Base-by-base conservation (phyloP, 1,139 yeast genomes). In the Ashbya aceris region DNA sequence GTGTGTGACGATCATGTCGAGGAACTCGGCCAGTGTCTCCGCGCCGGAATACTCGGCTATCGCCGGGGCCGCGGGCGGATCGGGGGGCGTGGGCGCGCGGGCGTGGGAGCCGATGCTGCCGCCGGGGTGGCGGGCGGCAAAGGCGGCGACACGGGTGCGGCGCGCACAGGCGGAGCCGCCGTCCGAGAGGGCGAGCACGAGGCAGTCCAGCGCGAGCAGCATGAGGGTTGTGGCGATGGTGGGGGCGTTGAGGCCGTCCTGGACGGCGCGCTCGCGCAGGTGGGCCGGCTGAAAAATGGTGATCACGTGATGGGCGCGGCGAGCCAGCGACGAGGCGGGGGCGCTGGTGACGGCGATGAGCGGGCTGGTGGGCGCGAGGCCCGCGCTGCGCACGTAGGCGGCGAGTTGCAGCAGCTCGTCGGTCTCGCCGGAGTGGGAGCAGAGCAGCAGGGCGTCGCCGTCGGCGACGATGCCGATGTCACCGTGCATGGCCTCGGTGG, bases 191-290 rank as follows among this genome's bases (percentile, higher is more conserved):
- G 94, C 82, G 41, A 86, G 71, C 29, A 83, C 74, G 14, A 83
- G 74, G 0, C 94, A 84, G 57, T 86, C 96, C 4, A 93, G 84
- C 36, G 86, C 67, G 0, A 84, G 78, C 42, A 86, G 64, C 47
- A 87, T 76, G 30, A 87, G 67, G 0, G 95, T 83, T 2, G 95
- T 82, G 7, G 93, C 77, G 5, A 86, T 76, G 0, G 96, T 85
- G 1, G 96, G 96, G 0, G 96, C 95, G 7, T 89, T 83, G 11
- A 86, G 60, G 0, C 95, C 96, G 55, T 83, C 85, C n/a, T 83
- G 67, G 4, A 69, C 59, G 32, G 73, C 73, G 51, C 83, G 93
- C 52, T 86, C 96, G 32, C 73, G 68, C 43, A 78, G 68, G 34
- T 67, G 34, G 8, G 27, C 29, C 10, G 41, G 45, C 39, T 50